phyloP scores from a whole-genome alignment of 2,329 filamentous ascomycete genomes.

The Canariomyces notabilis region DNA sequence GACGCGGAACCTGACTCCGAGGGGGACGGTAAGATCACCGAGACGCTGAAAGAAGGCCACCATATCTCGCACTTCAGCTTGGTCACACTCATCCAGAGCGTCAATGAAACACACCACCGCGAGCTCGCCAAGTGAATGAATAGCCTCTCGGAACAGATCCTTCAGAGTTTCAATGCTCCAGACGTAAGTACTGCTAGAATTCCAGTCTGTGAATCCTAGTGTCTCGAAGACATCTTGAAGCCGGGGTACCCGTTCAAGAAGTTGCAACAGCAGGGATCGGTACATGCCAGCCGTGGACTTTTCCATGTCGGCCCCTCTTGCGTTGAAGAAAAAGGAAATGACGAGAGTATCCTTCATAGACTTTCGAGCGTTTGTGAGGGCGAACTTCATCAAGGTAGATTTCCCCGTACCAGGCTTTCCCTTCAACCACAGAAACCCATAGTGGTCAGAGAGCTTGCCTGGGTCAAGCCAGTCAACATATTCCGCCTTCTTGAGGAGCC shows the following conservation, averaged over 20 bases:
- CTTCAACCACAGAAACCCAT: constrained; percentile 20
- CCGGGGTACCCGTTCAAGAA: background rate
- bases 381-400: constrained; percentile 22
- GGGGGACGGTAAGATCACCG: background rate
- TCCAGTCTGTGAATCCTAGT: background rate
- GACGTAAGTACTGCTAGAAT: background rate
- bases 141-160: background rate
- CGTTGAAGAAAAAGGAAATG: constrained; percentile 19
- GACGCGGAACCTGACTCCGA: background rate
- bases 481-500: constrained; percentile 33
- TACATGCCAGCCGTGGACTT: constrained; percentile 17
- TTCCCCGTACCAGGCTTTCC: constrained; percentile 21
- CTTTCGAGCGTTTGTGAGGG: background rate
- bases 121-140: background rate
- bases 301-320: constrained; percentile 8
- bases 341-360: background rate
- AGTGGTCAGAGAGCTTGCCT: constrained; percentile 5
- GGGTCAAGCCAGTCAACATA: constrained; percentile 37
- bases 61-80: constrained; percentile 14
- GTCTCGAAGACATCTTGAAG: background rate
- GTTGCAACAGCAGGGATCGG: constrained; percentile 15
- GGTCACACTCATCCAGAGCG: constrained; percentile 21
- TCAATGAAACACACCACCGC: constrained; percentile 16
- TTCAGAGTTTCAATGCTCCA: constrained; percentile 2
- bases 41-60: constrained; percentile 12